Percentiles rank a stretch among this genome's conserved stretches.
Conservation (phyloP, 2,329 filamentous ascomycete species). For the Macroventuria anomochaeta region DNA sequence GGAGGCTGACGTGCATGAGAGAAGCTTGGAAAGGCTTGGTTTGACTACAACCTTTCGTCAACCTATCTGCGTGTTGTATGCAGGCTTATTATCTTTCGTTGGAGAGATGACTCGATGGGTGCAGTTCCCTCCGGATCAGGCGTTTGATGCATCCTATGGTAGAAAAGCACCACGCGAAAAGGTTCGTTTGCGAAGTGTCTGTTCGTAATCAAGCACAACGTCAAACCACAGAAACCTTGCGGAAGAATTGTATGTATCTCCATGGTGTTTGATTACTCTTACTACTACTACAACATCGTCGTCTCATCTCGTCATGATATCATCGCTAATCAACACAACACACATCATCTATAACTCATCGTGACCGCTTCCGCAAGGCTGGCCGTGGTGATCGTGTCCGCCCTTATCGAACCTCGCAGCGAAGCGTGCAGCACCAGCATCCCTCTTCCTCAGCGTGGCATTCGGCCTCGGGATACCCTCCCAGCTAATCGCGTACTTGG, state of each 20-base stretch:
- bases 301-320: conserved; percentile 14
- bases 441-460: conserved; percentile 37
- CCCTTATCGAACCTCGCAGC: conserved; percentile 34
- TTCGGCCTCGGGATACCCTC: conserved; percentile 45
- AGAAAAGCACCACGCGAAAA: too few species aligned
- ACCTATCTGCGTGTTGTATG: background rate
- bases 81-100: too few species aligned
- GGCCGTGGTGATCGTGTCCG: conserved; percentile 37
- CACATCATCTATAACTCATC: conserved; percentile 24
- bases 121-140: too few species aligned
- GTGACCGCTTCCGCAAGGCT: conserved; percentile 33
- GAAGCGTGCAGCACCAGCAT: conserved; percentile 33
- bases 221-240: too few species aligned
- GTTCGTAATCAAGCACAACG: too few species aligned
- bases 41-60: background rate
- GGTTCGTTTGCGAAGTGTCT: too few species aligned
- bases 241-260: background rate
- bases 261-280: background rate
- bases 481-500: conserved; percentile 47
- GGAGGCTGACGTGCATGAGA: background rate
- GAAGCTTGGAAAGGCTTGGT: conserved; percentile 1
- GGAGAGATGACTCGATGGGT: too few species aligned
- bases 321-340: conserved; percentile 13
- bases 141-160: too few species aligned
- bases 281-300: conserved; percentile 7